A percentile compares a stretch with the other conserved stretches of the same genome.
These are phyloP conservation scores for Alternaria tenuissima DNA, from an alignment of 2,329 filamentous ascomycete species.

Conservation along the genomic window DNA sequence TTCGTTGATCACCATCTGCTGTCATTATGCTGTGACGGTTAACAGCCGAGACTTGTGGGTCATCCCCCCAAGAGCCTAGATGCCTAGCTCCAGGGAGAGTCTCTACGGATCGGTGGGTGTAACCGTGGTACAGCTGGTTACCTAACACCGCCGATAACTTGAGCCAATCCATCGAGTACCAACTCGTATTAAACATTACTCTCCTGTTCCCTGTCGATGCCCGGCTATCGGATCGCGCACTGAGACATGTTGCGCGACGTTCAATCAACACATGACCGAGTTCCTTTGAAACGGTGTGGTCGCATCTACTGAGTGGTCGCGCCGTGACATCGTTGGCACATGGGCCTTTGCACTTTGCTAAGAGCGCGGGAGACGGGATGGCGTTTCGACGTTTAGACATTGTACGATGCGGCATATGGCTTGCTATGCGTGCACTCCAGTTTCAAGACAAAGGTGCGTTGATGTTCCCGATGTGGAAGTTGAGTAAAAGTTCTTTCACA, in stretches of 20 bases:
- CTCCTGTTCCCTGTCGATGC: background rate
- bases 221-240: background rate
- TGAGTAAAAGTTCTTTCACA: background rate
- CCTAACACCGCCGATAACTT: constrained; percentile 22
- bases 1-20: no score
- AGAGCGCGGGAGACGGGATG: background rate
- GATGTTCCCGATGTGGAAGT: no score
- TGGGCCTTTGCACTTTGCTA: background rate
- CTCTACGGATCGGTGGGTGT: background rate
- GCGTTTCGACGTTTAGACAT: background rate
- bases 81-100: no score
- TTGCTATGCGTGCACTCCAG: no score
- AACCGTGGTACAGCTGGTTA: constrained; percentile 5
- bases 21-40: no score
- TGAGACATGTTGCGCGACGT: constrained; percentile 7
- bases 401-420: no score
- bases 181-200: background rate
- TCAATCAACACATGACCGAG: constrained; percentile 12
- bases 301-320: constrained; percentile 3
- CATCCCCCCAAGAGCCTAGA: no score
- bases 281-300: constrained; percentile 11
- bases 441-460: background rate
- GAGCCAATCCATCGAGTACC: background rate
- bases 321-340: constrained; percentile 21
- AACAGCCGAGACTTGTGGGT: no score